Evolutionary conservation across 1,284 basidiomycete genomes (phyloP).

Genomic region (Fomitopsis pinicola): DNA sequence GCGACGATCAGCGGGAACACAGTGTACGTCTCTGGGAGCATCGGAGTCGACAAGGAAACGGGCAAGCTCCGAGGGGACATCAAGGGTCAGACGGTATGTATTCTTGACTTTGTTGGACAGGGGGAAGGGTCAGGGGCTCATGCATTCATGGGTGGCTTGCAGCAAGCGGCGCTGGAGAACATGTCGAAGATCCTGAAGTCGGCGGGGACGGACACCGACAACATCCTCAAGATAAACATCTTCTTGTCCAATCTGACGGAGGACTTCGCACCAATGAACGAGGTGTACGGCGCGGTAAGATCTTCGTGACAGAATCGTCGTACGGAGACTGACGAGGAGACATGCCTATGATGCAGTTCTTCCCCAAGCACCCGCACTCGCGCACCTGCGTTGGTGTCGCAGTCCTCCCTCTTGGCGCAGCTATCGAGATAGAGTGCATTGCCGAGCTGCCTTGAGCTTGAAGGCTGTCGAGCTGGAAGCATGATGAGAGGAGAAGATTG

Average conservation of each 20-base stretch:
- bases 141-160: slow-evolving; percentile 1
- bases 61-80: slow-evolving; percentile 48
- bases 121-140: background rate
- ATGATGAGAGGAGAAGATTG: background rate
- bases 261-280: slow-evolving; percentile 53
- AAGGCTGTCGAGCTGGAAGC: background rate
- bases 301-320: too few species aligned
- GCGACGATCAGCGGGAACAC: slow-evolving; percentile 47
- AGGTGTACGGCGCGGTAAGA: slow-evolving; percentile 46
- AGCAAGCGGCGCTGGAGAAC: slow-evolving; percentile 58
- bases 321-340: background rate
- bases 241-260: slow-evolving; percentile 49
- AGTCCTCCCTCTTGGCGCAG: slow-evolving; percentile 53
- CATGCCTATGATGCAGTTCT: slow-evolving; percentile 37
- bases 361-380: slow-evolving; percentile 44
- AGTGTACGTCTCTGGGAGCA: slow-evolving; percentile 58
- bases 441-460: slow-evolving; percentile 36
- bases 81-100: slow-evolving; percentile 45
- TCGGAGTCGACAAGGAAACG: slow-evolving; percentile 46
- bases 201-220: slow-evolving; percentile 51
- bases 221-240: slow-evolving; percentile 59
- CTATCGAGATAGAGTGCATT: slow-evolving; percentile 65
- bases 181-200: slow-evolving; percentile 54
- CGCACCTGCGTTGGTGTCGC: slow-evolving; percentile 65
- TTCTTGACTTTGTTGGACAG: background rate